phyloP scores from a whole-genome alignment of 164 flowering plant genomes.

The grape (Vitis vinifera) region DNA sequence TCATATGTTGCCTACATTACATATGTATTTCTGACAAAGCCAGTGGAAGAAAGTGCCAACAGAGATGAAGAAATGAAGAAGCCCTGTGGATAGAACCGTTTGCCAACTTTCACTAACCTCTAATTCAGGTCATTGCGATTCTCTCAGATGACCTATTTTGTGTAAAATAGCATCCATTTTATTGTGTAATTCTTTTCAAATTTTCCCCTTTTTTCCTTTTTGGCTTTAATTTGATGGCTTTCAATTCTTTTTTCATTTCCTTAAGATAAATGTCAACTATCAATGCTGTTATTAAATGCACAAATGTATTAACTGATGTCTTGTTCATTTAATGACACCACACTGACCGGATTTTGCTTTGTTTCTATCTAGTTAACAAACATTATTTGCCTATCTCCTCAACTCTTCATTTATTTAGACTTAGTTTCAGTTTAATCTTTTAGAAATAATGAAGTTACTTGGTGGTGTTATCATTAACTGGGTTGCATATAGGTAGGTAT shows the following conservation, averaged over 20 bases:
- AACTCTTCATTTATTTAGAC: too few relatives aligned
- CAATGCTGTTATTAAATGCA: too few relatives aligned
- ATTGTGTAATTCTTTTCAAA: constrained; percentile 40
- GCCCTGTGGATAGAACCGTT: constrained; percentile 5
- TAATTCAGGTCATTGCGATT: constrained; percentile 19
- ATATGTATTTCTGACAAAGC: constrained; percentile 13
- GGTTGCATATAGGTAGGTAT: too few relatives aligned
- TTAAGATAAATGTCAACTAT: too few relatives aligned
- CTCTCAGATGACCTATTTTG: constrained; percentile 24
- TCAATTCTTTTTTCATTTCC: not conserved
- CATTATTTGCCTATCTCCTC: too few relatives aligned
- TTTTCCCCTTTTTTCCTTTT: not conserved
- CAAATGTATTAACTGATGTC: too few relatives aligned
- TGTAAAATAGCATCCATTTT: constrained; percentile 40
- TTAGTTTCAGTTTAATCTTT: too few relatives aligned
- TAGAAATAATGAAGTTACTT: too few relatives aligned
- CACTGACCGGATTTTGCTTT: too few relatives aligned
- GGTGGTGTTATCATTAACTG: too few relatives aligned
- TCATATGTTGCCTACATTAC: constrained; percentile 14
- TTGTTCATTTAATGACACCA: too few relatives aligned
- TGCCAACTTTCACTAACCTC: constrained; percentile 11
- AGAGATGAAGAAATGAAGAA: constrained; percentile 3
- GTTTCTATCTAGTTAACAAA: too few relatives aligned
- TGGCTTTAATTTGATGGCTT: not conserved
- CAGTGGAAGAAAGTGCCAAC: constrained; percentile 8